Evolutionary conservation across 495 filamentous ascomycete genomes (phyloP).

Genomic region (Parathielavia appendiculata): DNA sequence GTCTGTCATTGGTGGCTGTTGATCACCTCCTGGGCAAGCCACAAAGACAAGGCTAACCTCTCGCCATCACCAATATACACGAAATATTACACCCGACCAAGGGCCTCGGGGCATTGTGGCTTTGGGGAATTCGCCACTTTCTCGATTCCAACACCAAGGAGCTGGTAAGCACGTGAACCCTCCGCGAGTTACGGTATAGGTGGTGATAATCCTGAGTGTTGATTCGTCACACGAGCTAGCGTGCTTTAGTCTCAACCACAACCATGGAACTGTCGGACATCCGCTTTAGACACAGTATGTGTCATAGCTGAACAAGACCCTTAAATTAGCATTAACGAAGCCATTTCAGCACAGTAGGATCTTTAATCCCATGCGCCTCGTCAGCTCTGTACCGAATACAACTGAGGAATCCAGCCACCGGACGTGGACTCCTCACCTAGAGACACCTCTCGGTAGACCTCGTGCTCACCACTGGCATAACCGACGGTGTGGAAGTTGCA

Average conservation of each 20-base stretch:
- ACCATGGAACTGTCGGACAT: conserved; percentile 6
- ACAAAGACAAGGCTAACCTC: not conserved
- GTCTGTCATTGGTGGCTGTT: not conserved
- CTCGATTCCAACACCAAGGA: conserved; percentile 11
- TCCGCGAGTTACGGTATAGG: not conserved
- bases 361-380: too few relatives aligned
- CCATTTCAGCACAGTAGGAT: too few relatives aligned
- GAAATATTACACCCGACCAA: not conserved
- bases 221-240: conserved; percentile 9
- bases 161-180: conserved; percentile 9
- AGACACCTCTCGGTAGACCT: too few relatives aligned
- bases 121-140: not conserved
- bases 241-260: conserved; percentile 4
- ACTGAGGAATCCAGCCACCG: not conserved
- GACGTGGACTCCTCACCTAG: too few relatives aligned
- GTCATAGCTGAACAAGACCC: too few relatives aligned
- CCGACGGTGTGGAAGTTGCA: too few relatives aligned
- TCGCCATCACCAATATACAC: not conserved
- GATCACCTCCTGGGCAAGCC: not conserved
- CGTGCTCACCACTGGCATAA: not conserved
- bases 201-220: not conserved
- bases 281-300: not conserved
- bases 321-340: too few relatives aligned
- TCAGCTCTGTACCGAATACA: not conserved
- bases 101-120: not conserved